Evolutionary conservation across 306 rosid species (phyloP), one percentile per base, ranked within the genome.

Genomic region (Lathyrus oleraceus): DNA sequence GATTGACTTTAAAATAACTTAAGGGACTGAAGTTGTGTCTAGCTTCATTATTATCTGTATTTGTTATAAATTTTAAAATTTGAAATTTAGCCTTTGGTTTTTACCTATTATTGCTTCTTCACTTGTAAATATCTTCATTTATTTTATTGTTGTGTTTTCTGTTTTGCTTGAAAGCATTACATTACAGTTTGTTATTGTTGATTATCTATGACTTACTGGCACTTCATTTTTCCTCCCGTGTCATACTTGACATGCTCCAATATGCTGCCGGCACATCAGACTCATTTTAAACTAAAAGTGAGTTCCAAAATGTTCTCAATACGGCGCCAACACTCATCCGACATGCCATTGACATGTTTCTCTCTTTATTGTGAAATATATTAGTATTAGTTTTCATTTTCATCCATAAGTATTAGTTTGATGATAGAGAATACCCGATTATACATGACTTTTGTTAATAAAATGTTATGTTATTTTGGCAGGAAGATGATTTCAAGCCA

Each of bases 401-500:
- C 69, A 63, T 20, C 30, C 40, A 20, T 32, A 43, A n/a, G 16
- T 35, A 23, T 51, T 51, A 25, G 53, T 64, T 64, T 64, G 30
- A 28, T 48, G 25, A 7, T 43, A 19, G 61, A 62, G 70, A 58
- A 63, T 54, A 4, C 25, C 21, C 21, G 25, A 44, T 32, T 52
- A 43, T 23, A 38, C 23, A 11, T 70, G 52, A n/a, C 60, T 58
- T 51, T 36, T 69, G 69, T 49, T 60, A 28, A 10, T 40, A 14
- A 45, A 53, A 35, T 65, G 47, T 40, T 74, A 66, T 78, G 51
- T 40, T 78, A 78, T 79, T 43, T 72, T 79, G 78, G 65, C 85
- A 93, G 99, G 99, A 91, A 65, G 99, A 95, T 56, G 99, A 91
- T 69, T 87, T 83, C 77, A 86, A 85, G 89, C 96, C 97, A 43